Base-by-base conservation (phyloP, 169 alveolate genomes). In the Eimeria tenella region DNA sequence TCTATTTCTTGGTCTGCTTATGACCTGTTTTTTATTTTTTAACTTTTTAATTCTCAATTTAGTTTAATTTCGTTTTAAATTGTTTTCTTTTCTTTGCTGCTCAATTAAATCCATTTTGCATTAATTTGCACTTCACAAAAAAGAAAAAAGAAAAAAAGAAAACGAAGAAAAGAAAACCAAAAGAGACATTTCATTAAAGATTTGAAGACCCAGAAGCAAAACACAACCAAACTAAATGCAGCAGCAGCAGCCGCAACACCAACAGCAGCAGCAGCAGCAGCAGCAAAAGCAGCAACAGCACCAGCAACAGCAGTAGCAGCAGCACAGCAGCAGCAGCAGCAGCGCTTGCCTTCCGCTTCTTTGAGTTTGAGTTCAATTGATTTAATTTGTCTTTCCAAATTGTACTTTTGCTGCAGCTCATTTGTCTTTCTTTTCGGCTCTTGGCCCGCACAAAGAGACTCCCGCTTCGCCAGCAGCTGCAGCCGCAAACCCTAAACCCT, bases 401-500 rank as follows among this genome's bases (percentile, higher is more conserved):
- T 68, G 56, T 50, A 68, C 65, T 58, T 75, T 25, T 42, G 21
- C 23, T 75, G 94, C 17, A 90, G 62, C 49, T 90, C 94, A 5
- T 42, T 21, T 60, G 17, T 31, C 42, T 70, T 25, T 19, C 49
- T 31, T 17, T 58, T 65, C 31, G 98, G 97, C 17, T 96, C 96
- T 77, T 98, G 96, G 88, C 97, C 97, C 60, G 97, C 94, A 93
- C 97, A 96, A 23, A 97, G 97, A 73, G 97, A 96, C 88, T 97
- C 98, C 94, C 98, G 97, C 93, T 98, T 97, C 87, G 65, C 71
- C 49, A 52, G 88, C 88, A 53, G 1, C 88, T 15, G 88, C 53
- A 79, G 42, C 50, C 9, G 56, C 75, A 84, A 9, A n/a, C n/a
- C n/a, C n/a, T n/a, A n/a, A n/a, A n/a, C n/a, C n/a, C n/a, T n/a